phyloP scores from a whole-genome alignment of 345 rosid genomes.

The Eucalyptus polyanthemos region DNA sequence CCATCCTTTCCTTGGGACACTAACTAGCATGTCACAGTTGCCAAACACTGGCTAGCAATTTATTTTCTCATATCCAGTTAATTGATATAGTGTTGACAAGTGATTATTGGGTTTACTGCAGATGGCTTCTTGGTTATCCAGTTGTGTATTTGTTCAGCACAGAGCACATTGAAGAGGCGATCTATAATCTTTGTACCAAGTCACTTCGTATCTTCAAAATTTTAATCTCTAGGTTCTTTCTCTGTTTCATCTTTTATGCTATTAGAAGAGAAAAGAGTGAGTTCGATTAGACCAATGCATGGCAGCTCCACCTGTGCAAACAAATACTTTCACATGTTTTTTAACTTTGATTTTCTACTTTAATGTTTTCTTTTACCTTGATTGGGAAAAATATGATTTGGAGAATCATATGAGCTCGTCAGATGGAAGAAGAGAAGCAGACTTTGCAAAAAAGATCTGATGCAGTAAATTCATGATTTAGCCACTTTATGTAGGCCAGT shows the following conservation, averaged over 20 bases:
- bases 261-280: not conserved
- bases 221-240: constrained; percentile 46
- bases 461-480: not conserved
- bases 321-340: not conserved
- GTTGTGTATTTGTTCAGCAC: constrained; percentile 79
- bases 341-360: not conserved
- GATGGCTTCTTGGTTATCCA: constrained; percentile 95
- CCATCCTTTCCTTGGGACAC: not conserved
- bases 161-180: constrained; percentile 69
- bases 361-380: not conserved
- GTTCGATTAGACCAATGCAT: too few relatives aligned
- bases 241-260: not conserved
- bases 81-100: not conserved
- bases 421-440: not conserved
- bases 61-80: not conserved
- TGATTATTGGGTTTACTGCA: constrained; percentile 11
- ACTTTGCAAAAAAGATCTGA: not conserved
- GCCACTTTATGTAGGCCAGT: not conserved
- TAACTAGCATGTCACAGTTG: not conserved
- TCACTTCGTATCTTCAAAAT: constrained; percentile 64
- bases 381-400: not conserved
- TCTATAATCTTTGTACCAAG: constrained; percentile 78
- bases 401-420: not conserved
- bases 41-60: not conserved
- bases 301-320: not conserved